Percentiles rank a stretch among this genome's conserved stretches.
phyloP scores from a whole-genome alignment of 768 basidiomycete genomes.

The Amanita molliuscula region DNA sequence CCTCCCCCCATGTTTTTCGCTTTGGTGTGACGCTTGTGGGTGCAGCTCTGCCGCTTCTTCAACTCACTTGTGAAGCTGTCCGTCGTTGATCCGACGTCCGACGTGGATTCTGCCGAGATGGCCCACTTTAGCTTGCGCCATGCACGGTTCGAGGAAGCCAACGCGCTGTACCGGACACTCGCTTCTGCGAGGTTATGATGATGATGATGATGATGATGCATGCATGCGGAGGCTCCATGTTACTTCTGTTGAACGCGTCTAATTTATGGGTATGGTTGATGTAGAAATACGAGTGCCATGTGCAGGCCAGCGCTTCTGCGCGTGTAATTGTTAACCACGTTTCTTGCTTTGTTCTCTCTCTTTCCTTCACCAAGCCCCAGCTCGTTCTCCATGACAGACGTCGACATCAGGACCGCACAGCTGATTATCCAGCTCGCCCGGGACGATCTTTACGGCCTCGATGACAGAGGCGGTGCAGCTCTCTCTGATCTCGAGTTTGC shows the following conservation, averaged over 20 bases:
- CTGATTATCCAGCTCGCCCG: conserved; percentile 5
- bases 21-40: conserved; percentile 7
- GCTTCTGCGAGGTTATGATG: conserved; percentile 33
- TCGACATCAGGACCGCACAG: conserved; percentile 3
- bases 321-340: neutral
- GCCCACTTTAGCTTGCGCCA: conserved; percentile 64
- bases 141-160: conserved; percentile 70
- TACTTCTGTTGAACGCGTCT: too few species aligned
- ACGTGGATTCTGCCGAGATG: conserved; percentile 69
- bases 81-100: conserved; percentile 53
- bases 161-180: conserved; percentile 56
- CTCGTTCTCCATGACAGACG: conserved; percentile 3
- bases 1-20: conserved; percentile 3
- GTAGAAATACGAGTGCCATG: too few species aligned
- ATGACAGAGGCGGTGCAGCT: neutral
- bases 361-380: neutral
- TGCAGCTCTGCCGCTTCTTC: conserved; percentile 70
- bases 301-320: too few species aligned
- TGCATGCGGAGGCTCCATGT: neutral
- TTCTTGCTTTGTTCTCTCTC: neutral
- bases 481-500: conserved; percentile 5
- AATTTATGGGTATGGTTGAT: too few species aligned
- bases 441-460: conserved; percentile 2
- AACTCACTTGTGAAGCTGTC: conserved; percentile 54
- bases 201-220: neutral